A percentile compares a stretch with the other conserved stretches of the same genome.
phyloP scores from a whole-genome alignment of 805 yeast genomes.

The Saturnispora kantuleensis region DNA sequence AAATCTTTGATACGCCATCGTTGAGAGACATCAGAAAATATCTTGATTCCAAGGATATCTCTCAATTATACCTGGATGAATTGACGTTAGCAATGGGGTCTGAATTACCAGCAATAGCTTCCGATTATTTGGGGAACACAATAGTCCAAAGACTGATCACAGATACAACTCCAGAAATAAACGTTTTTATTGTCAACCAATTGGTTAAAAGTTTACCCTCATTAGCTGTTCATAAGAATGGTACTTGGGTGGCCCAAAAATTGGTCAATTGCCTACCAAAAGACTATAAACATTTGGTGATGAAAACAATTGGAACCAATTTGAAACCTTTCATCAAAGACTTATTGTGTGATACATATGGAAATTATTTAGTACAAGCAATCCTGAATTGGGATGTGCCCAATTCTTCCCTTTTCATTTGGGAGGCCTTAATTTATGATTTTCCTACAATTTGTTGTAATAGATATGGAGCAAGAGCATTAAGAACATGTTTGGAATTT shows the following conservation, averaged over 20 bases:
- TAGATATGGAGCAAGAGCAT: conserved; percentile 91
- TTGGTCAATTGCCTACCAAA: conserved; percentile 59
- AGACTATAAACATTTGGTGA: conserved; percentile 29
- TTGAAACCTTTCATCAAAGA: conserved; percentile 76
- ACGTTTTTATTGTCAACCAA: conserved; percentile 70
- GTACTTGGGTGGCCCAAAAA: conserved; percentile 99
- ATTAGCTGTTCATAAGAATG: conserved; percentile 92
- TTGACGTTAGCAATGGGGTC: conserved; percentile 74
- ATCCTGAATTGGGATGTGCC: conserved; percentile 71
- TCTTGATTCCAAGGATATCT: conserved; percentile 44
- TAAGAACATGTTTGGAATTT: conserved; percentile 78
- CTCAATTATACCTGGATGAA: conserved; percentile 65
- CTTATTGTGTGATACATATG: conserved; percentile 89
- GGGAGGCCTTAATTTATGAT: conserved; percentile 68
- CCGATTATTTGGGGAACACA: conserved; percentile 93
- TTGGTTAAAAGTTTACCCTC: conserved; percentile 77
- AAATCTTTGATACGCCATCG: conserved; percentile 81
- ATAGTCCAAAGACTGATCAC: conserved; percentile 87
- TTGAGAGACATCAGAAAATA: conserved; percentile 77
- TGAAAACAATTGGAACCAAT: conserved; percentile 54
- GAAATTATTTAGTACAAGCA: conserved; percentile 92
- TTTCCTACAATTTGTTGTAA: conserved; percentile 78
- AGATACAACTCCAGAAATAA: conserved; percentile 55
- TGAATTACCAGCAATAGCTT: conserved; percentile 82
- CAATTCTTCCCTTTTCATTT: conserved; percentile 71